Base-by-base conservation (phyloP, 2,329 filamentous ascomycete species). In the Myriosclerotinia curreyana region DNA sequence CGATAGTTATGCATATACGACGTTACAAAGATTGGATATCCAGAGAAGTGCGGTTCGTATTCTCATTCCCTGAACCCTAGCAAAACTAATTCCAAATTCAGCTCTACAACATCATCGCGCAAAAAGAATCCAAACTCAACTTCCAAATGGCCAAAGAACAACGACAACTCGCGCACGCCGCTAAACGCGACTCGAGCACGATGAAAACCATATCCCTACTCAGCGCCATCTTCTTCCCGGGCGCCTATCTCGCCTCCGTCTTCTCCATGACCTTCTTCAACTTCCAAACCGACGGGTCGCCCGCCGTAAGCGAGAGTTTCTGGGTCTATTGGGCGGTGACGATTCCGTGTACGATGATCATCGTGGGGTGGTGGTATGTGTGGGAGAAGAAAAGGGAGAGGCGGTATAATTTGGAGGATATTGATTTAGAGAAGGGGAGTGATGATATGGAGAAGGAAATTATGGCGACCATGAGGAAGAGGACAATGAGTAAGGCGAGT, bases 241-340 rank as follows among this genome's bases (percentile, higher is more conserved):
- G 84, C 2, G 86, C 84, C 0, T 86, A 82, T 68, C 78, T 88
- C 22, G 81, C 85, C 11, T 87, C 85, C 0, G 77, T 88, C 31
- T 88, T 88, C 69, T 83, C 81, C 77, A 88, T 87, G 84, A 84
- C 83, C 0, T 88, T 88, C 72, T 88, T 88, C 76, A 81, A 87
- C 74, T 87, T 86, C 69, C 80, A 81, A 31, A 56, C 51, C 15
- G 50, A 56, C 3, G 54, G 60, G 7, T 31, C 46, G 2, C 55
- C 64, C 12, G 55, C 58, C 22, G 65, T 86, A 20, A 82, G 81
- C 14, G 72, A 77, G 22, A 75, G 79, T 58, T 77, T 88, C 34
- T 88, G 85, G 85, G 80, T 88, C 61, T 88, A 87, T 76, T 87
- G 87, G 68, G 83, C 77, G 66, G 79, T 87, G 62, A 85, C 84